Conservation (phyloP, 768 basidiomycete species). For the Trametes sanguinea region DNA sequence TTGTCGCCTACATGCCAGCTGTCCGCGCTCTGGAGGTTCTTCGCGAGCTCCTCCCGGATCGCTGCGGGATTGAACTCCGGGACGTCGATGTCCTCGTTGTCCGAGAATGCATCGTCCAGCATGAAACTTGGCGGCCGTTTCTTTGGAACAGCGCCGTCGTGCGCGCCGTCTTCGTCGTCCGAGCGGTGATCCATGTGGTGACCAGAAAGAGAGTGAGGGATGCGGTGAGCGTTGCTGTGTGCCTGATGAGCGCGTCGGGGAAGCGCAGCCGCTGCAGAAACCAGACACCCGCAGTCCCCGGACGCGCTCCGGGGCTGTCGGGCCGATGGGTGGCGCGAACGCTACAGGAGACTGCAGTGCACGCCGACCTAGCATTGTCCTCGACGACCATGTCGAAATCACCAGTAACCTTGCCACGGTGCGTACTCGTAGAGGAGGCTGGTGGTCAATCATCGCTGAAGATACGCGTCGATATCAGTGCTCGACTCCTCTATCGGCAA, state of each 20-base stretch:
- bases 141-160: not conserved
- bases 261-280: conserved; percentile 7
- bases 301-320: conserved; percentile 8
- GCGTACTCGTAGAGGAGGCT: conserved; percentile 19
- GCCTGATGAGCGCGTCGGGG: conserved; percentile 3
- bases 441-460: not conserved
- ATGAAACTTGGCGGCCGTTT: conserved; percentile 10
- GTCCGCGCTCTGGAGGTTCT: conserved; percentile 42
- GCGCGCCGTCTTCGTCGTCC: conserved; percentile 12
- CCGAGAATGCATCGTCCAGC: conserved; percentile 69
- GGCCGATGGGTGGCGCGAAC: conserved; percentile 2
- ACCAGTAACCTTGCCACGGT: conserved; percentile 94
- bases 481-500: conserved; percentile 84
- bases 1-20: conserved; percentile 34
- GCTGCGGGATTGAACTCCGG: conserved; percentile 57
- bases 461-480: conserved; percentile 47
- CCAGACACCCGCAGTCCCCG: conserved; percentile 6
- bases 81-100: conserved; percentile 51
- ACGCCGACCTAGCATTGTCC: not conserved
- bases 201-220: not conserved
- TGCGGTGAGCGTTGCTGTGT: conserved; percentile 15
- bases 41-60: conserved; percentile 64
- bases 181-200: conserved; percentile 9
- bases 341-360: not conserved
- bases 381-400: conserved; percentile 47